Conservation (phyloP, 2,329 filamentous ascomycete species). For the Tympanopsis confertula region DNA sequence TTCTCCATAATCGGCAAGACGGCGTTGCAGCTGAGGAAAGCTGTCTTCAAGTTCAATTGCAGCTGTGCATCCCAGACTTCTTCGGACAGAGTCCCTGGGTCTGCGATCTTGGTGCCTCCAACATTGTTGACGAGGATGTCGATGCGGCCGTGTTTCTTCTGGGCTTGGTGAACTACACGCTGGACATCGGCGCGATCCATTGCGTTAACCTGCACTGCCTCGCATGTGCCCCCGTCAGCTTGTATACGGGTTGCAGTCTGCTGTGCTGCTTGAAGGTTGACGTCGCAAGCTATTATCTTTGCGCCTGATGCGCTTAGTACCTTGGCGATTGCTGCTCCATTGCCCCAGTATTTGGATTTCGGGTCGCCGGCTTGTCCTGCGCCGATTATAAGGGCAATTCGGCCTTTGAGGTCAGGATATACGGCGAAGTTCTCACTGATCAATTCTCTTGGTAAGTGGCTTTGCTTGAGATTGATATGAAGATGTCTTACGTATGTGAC, state of each 20-base stretch:
- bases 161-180: constrained; percentile 29
- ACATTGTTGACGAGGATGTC: constrained; percentile 44
- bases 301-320: constrained; percentile 27
- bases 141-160: constrained; percentile 31
- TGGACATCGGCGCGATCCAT: constrained; percentile 33
- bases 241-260: constrained; percentile 18
- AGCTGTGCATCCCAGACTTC: constrained; percentile 30
- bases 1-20: constrained; percentile 32
- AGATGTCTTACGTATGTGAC: too few relatives aligned
- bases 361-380: constrained; percentile 17
- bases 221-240: constrained; percentile 10
- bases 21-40: constrained; percentile 29
- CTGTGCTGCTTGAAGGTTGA: constrained; percentile 18
- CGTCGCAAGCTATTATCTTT: constrained; percentile 26
- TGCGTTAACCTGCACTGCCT: constrained; percentile 28
- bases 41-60: constrained; percentile 32
- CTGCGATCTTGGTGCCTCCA: constrained; percentile 33
- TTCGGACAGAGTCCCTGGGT: constrained; percentile 27
- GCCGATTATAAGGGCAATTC: constrained; percentile 21
- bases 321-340: constrained; percentile 25
- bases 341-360: constrained; percentile 22
- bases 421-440: constrained; percentile 3
- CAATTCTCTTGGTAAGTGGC: too few relatives aligned
- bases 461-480: too few relatives aligned
- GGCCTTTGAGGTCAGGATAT: constrained; percentile 17